Base-by-base conservation (phyloP, 306 rosid species). In the Cicer arietinum region DNA sequence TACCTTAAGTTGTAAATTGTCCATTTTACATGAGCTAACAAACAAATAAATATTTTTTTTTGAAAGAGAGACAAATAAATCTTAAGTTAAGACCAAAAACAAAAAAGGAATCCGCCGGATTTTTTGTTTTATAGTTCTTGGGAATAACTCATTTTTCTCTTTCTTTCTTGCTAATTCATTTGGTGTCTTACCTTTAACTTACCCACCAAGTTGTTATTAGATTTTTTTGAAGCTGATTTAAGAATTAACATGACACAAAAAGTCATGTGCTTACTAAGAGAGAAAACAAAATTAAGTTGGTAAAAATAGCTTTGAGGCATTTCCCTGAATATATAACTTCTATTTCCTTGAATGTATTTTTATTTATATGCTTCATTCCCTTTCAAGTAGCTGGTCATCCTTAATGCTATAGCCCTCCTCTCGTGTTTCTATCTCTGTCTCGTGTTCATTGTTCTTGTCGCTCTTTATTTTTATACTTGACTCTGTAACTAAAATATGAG, bases 1-100 rank as follows among this genome's bases (percentile, higher is more conserved):
- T 75, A 10, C 11, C 45, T 14, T 41, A 52, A 54, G 54, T 7
- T 22, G 30, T 48, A 12, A 25, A 8, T 6, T 70, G 63, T 39
- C 58, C 58, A 70, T 18, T 64, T 76, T 64, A 62, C 65, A 70
- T 64, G 71, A 81, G 62, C 70, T 50, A 81, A 53, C 81, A 62
- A 54, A 66, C 69, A 58, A 12, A 65, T 8, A 68, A n/a, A 25
- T n/a, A 30, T 30, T 30, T 30, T 25, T 25, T 30, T 30, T 30
- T 3, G 5, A 30, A 30, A 30, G 37, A 30, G 37, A 30, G 3
- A 30, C 37, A 58, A 12, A 65, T 8, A 68, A n/a, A 25, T n/a
- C 11, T n/a, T 0, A 35, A 69, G 25, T 48, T 0, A 14, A 69
- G n/a, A 14, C 10, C 7, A 10, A n/a, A 48, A 50, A 22, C 35